Base-by-base conservation (phyloP, 2,329 filamentous ascomycete species). In the Nemania diffusa region DNA sequence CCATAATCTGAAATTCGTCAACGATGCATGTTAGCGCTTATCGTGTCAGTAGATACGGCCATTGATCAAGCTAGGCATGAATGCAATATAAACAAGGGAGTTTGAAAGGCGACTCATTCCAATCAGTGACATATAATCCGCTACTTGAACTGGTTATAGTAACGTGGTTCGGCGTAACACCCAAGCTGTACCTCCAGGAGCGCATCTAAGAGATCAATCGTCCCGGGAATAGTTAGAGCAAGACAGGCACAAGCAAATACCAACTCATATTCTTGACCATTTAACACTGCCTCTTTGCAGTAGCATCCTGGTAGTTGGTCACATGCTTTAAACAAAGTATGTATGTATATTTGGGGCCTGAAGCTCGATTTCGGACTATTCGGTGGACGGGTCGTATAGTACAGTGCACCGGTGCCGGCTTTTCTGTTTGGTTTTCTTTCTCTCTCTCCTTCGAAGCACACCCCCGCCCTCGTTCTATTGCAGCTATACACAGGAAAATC, bases 351-450 rank as follows among this genome's bases (percentile, higher is more conserved):
- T 42, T 50, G 20, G 27, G 20, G 32, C 44, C 9, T 50, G 55
- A 73, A 65, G 65, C 63, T 72, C 61, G 62, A 64, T 61, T 67
- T 55, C 72, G 68, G 59, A 73, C 69, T 72, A 61, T 71, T 60
- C 62, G 56, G 57, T 15, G 53, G 57, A 56, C 57, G 62, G 67
- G 53, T 72, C 59, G 67, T 74, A 75, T 72, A 65, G 65, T 75
- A 74, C 69, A 74, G 69, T 71, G 64, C 60, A 57, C 69, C 69
- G 15, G 57, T 68, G 58, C 64, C 64, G 42, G 60, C 61, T 67
- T 57, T 44, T 32, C 17, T 34, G 51, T 27, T 13, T 51, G 62
- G 26, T 9, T 40, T n/a, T n/a, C n/a, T n/a, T n/a, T n/a, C n/a
- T n/a, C n/a, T 32, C 34, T 26, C 17, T 65, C 55, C 20, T 62